Evolutionary conservation across 2,329 filamentous ascomycete genomes (phyloP).

Genomic region (Chaetoscypha palmicola): DNA sequence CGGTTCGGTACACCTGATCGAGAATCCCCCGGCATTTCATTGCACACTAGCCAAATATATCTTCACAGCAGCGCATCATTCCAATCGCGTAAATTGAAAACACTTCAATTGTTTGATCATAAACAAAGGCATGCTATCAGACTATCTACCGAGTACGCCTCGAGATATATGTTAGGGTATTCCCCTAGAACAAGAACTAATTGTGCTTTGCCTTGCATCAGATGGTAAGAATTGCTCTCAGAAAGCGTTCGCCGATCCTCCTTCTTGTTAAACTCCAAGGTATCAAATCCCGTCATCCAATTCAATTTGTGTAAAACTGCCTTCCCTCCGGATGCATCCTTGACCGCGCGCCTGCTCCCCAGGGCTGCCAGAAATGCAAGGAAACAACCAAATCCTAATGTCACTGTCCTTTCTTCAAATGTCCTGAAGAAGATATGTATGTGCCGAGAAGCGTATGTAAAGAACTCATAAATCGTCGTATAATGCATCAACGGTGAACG

Average conservation of each 20-base stretch:
- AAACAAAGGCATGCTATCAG: background rate
- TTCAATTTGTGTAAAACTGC: constrained; percentile 22
- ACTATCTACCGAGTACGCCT: constrained; percentile 1
- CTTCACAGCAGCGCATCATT: no score
- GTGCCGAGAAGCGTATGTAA: constrained; percentile 16
- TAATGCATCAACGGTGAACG: constrained; percentile 23
- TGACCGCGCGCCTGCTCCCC: constrained; percentile 1
- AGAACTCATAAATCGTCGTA: constrained; percentile 21
- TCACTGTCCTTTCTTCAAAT: constrained; percentile 12
- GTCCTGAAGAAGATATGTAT: constrained; percentile 10
- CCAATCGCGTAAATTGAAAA: no score
- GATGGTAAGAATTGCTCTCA: background rate
- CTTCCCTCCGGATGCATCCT: constrained; percentile 4
- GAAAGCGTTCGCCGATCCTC: constrained; percentile 8
- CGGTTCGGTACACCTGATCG: no score
- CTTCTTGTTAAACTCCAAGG: constrained; percentile 23
- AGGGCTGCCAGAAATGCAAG: constrained; percentile 2
- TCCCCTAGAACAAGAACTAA: background rate
- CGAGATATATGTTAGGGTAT: background rate
- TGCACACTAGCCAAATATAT: no score
- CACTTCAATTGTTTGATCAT: no score
- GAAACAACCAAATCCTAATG: constrained; percentile 5
- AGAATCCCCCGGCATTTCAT: no score
- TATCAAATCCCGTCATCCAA: constrained; percentile 25
- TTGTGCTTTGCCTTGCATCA: background rate